Conservation (phyloP, 768 basidiomycete species). For the Calvatia gigantea region DNA sequence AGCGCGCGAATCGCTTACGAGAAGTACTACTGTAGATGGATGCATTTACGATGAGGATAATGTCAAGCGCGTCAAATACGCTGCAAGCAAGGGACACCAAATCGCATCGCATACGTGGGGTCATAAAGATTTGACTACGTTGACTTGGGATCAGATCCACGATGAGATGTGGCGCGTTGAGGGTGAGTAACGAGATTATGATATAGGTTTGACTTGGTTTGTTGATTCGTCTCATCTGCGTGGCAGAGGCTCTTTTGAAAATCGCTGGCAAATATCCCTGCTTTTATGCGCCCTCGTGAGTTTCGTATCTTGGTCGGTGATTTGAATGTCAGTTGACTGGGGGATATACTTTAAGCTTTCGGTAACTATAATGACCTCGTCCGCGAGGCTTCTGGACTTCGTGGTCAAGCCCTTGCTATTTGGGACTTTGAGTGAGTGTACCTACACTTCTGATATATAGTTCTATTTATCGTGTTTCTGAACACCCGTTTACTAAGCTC, state of each 20-base stretch:
- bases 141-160: conserved; percentile 26
- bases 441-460: not conserved
- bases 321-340: not conserved
- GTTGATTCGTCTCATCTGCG: not conserved
- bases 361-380: conserved; percentile 38
- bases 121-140: conserved; percentile 27
- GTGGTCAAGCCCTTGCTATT: conserved; percentile 27
- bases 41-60: conserved; percentile 30
- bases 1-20: not conserved
- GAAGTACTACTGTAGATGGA: conserved; percentile 17
- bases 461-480: not conserved
- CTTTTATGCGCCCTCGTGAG: conserved; percentile 40
- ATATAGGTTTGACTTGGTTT: not conserved
- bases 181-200: conserved; percentile 14
- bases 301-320: not conserved
- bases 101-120: conserved; percentile 40
- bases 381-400: conserved; percentile 20
- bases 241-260: conserved; percentile 32
- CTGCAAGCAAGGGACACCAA: conserved; percentile 34
- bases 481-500: conserved; percentile 23
- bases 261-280: conserved; percentile 34
- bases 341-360: conserved; percentile 23
- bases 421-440: conserved; percentile 36
- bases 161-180: conserved; percentile 26
- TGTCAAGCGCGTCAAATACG: conserved; percentile 26